These are phyloP conservation scores for Mycosarcoma mackinlayi DNA, from an alignment of 1,284 basidiomycete species.

Conservation along the genomic window DNA sequence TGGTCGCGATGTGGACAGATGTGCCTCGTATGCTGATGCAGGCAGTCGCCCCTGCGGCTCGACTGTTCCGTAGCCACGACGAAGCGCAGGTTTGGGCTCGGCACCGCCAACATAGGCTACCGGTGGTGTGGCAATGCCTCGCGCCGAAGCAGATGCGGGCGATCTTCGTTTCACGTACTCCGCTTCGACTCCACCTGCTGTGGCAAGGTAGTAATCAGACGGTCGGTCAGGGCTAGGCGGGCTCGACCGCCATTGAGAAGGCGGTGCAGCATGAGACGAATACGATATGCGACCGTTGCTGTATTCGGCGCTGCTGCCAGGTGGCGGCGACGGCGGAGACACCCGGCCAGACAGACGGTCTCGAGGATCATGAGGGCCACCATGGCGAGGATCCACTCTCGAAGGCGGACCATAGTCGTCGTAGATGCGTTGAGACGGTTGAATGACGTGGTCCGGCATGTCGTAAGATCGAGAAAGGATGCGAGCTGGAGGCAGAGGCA, in stretches of 20 bases:
- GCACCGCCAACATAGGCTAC: slow-evolving; percentile 11
- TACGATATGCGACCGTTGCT: not conserved
- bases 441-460: slow-evolving; percentile 4
- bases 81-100: no score
- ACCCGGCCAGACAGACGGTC: not conserved
- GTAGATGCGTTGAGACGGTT: slow-evolving; percentile 6
- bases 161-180: slow-evolving; percentile 3
- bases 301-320: slow-evolving; percentile 5
- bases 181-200: slow-evolving; percentile 5
- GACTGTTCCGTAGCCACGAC: slow-evolving; percentile 1
- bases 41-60: slow-evolving; percentile 4
- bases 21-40: slow-evolving; percentile 3
- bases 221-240: slow-evolving; percentile 20
- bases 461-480: slow-evolving; percentile 13
- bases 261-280: slow-evolving; percentile 2
- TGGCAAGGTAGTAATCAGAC: slow-evolving; percentile 3
- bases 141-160: slow-evolving; percentile 1
- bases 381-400: slow-evolving; percentile 10
- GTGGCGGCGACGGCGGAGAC: slow-evolving; percentile 10
- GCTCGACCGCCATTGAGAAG: slow-evolving; percentile 19
- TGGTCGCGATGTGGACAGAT: no score
- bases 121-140: slow-evolving; percentile 15
- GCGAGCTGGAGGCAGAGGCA: slow-evolving; percentile 11
- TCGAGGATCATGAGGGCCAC: slow-evolving; percentile 21
- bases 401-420: slow-evolving; percentile 12